These are phyloP conservation scores for Cordyceps cicadae DNA, from an alignment of 2,329 filamentous ascomycete species.

Conservation along the genomic window DNA sequence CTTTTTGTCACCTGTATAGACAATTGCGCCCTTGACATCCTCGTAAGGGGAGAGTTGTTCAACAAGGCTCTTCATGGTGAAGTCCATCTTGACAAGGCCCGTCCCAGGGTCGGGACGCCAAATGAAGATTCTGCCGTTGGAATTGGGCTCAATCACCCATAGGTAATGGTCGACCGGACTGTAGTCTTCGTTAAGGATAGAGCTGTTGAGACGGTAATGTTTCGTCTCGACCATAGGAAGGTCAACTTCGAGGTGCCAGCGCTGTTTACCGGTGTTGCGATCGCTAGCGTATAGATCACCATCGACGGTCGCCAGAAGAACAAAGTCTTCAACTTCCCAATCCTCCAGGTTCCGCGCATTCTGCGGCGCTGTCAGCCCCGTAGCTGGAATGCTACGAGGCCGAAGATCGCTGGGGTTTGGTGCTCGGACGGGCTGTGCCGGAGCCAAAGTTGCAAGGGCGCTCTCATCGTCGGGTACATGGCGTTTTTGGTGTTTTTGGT, in stretches of 20 bases:
- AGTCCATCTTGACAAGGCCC: conserved; percentile 56
- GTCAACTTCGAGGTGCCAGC: conserved; percentile 78
- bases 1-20: conserved; percentile 87
- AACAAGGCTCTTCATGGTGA: conserved; percentile 81
- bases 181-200: conserved; percentile 50
- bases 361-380: conserved; percentile 72
- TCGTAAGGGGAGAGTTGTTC: conserved; percentile 73
- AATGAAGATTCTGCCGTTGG: conserved; percentile 79
- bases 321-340: conserved; percentile 99
- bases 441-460: conserved; percentile 97
- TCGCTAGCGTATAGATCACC: conserved; percentile 90
- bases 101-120: conserved; percentile 59
- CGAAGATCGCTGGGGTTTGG: conserved; percentile 57
- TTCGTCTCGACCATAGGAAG: conserved; percentile 85
- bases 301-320: conserved; percentile 99
- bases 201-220: conserved; percentile 65
- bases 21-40: conserved; percentile 64
- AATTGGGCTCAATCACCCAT: conserved; percentile 90
- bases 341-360: conserved; percentile 96
- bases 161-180: conserved; percentile 73
- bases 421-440: conserved; percentile 92
- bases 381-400: conserved; percentile 49
- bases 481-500: conserved; percentile 18
- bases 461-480: conserved; percentile 62
- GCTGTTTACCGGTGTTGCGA: conserved; percentile 72